A percentile compares a stretch with the other conserved stretches of the same genome.
Evolutionary conservation across 2,329 filamentous ascomycete genomes (phyloP).

Genomic region (Fusarium oligoseptatum): DNA sequence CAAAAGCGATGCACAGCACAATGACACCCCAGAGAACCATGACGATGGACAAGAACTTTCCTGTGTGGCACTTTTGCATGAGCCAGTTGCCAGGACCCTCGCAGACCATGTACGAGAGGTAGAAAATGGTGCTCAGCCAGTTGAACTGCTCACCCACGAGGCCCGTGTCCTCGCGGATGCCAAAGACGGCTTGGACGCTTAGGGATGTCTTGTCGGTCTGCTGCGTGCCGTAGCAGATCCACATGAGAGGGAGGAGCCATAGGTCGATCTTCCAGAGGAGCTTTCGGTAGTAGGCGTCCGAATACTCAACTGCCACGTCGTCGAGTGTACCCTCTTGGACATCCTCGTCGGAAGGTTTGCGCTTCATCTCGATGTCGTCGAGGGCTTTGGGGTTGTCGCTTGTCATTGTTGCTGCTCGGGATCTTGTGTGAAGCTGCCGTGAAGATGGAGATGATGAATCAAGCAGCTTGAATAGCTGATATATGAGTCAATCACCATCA

Average conservation of each 20-base stretch:
- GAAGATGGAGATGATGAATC: background rate
- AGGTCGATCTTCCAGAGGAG: constrained; percentile 50
- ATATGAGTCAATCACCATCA: background rate
- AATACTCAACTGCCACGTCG: constrained; percentile 28
- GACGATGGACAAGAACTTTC: constrained; percentile 44
- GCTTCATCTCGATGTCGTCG: background rate
- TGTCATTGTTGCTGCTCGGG: background rate
- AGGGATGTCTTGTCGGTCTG: constrained; percentile 50
- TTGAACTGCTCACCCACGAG: constrained; percentile 49
- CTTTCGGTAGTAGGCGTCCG: constrained; percentile 43
- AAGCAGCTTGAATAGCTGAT: background rate
- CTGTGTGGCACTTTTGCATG: constrained; percentile 52
- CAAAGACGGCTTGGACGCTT: constrained; percentile 48
- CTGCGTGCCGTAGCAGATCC: constrained; percentile 48
- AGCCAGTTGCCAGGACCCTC: constrained; percentile 48
- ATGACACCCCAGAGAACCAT: background rate
- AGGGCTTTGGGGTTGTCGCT: background rate
- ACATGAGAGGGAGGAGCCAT: constrained; percentile 49
- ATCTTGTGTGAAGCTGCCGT: background rate
- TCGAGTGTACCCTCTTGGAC: background rate
- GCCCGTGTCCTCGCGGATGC: constrained; percentile 46
- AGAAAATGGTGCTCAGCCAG: constrained; percentile 50
- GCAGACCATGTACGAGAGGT: constrained; percentile 47
- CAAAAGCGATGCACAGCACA: background rate
- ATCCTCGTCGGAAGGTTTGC: background rate